Evolutionary conservation across 345 rosid genomes (phyloP), one percentile per base, ranked within the genome.

Genomic region (Cardiospermum halicacabum): DNA sequence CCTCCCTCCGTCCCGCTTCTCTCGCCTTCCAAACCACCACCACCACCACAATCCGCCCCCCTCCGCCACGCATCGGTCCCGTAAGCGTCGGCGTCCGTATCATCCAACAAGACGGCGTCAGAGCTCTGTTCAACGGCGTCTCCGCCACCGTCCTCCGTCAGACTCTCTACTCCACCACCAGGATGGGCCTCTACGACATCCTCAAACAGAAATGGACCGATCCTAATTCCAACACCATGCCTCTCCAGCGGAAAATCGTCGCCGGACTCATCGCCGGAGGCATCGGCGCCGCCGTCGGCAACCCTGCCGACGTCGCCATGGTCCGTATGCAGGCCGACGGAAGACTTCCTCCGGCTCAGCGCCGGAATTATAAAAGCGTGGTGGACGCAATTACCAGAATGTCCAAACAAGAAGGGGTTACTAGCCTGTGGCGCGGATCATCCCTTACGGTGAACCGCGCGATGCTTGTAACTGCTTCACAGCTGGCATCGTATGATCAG

Each of bases 241-340:
- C 96, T 30, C 75, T 88, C 24, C 3, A 69, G 1, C 68, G 72
- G 1, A 88, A 88, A 71, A 78, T 88, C 22, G 62, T 69, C 0
- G 93, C 91, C 43, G 97, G 97, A 0, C 74, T 84, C 12, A 77
- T 84, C 27, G 96, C 97, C 32, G 97, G 96, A 3, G 96, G 75
- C 0, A 82, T 91, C 27, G 97, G 97, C 2, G 96, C 96, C 0
- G 83, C 88, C 3, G 89, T 88, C 1, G 97, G 97, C 11, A 91
- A 91, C 48, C 97, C 97, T 0, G 96, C 97, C 0, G 97, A 91
- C 45, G 89, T 91, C n/a, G 89, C 96, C 0, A 88, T 88, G 96
- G 97, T 91, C 31, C 78, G 97, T 6, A 91, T 91, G 96, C 97
- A 91, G 68, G 96, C 93, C 4, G 97, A 91, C 58, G 97, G 96